Evolutionary conservation across 202 grass and related monocot genomes (phyloP), one percentile per base, ranked within the genome.

Genomic region (Panicum virgatum): DNA sequence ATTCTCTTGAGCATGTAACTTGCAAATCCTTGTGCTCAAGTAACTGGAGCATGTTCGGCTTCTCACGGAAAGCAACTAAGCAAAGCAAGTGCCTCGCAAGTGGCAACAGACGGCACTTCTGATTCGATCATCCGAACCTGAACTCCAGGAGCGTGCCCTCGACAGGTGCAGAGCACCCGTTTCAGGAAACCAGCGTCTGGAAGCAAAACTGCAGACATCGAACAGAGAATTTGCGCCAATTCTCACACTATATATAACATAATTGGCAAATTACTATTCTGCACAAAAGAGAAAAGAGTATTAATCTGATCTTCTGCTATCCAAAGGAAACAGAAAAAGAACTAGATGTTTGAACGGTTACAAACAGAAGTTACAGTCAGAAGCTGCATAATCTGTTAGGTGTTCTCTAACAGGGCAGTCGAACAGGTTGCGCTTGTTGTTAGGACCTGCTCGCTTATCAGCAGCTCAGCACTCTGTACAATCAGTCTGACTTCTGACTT

Each of bases 401-500:
- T 73, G 66, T 15, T 72, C 70, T 71, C 60, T 57, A 45, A 20
- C 23, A 82, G 30, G 53, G 72, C 59, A 66, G 32, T 79, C 36
- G 62, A 53, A 36, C 30, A 72, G 48, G 83, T 45, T 66, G 39
- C n/a, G 22, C 29, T 72, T 61, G 47, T 3, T 39, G 37, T 74
- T 22, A 36, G 30, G 29, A 26, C 59, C 40, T n/a, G 57, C 46
- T 81, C 12, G 9, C 20, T 50, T 59, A 72, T 59, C 84, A n/a
- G n/a, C n/a, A n/a, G n/a, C n/a, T n/a, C n/a, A n/a, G n/a, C n/a
- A 16, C 18, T 79, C 44, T 79, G 83, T 80, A 80, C 84, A 86
- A 45, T 58, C 47, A 19, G 57, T 50, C 57, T n/a, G n/a, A n/a
- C n/a, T n/a, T n/a, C n/a, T n/a, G n/a, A n/a, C n/a, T n/a, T 78